These are phyloP conservation scores for Chlamydomonas sp. DNA, from an alignment of 139 green algal species.

Conservation along the genomic window DNA sequence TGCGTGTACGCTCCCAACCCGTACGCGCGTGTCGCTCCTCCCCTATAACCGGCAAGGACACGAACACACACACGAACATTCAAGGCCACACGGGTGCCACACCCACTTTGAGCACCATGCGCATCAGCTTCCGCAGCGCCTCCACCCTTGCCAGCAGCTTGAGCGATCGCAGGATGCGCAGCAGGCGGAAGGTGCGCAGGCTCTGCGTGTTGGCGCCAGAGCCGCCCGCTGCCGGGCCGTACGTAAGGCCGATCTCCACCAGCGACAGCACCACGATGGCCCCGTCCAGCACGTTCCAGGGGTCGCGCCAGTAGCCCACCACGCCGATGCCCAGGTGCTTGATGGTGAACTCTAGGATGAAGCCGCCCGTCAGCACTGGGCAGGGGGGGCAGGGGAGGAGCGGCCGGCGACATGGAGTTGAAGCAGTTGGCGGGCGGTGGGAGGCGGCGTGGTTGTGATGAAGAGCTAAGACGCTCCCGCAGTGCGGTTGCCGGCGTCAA, in stretches of 20 bases:
- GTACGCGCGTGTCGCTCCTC: too few relatives aligned
- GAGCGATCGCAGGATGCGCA: conserved; percentile 55
- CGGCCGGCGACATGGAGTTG: not conserved
- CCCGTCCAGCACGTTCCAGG: conserved; percentile 70
- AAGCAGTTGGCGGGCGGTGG: not conserved
- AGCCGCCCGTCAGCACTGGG: conserved; percentile 48
- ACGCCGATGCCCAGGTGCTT: conserved; percentile 39
- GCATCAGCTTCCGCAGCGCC: conserved; percentile 24
- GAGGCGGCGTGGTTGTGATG: not conserved
- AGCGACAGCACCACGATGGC: conserved; percentile 49
- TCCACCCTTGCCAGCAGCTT: conserved; percentile 43
- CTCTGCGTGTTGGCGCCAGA: conserved; percentile 30
- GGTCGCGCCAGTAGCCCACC: conserved; percentile 61
- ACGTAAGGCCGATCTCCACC: conserved; percentile 11
- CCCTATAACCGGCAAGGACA: too few relatives aligned
- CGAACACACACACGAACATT: not conserved
- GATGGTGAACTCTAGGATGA: conserved; percentile 58
- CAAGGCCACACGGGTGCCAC: not conserved
- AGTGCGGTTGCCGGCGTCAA: too few relatives aligned
- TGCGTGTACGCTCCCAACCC: too few relatives aligned
- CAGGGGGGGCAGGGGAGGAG: not conserved
- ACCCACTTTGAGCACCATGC: conserved; percentile 34
- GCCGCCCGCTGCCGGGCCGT: not conserved
- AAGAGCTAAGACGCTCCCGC: too few relatives aligned
- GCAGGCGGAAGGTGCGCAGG: conserved; percentile 58